Base-by-base conservation (phyloP, 2,329 filamentous ascomycete genomes). In the Pseudocercospora ulei region DNA sequence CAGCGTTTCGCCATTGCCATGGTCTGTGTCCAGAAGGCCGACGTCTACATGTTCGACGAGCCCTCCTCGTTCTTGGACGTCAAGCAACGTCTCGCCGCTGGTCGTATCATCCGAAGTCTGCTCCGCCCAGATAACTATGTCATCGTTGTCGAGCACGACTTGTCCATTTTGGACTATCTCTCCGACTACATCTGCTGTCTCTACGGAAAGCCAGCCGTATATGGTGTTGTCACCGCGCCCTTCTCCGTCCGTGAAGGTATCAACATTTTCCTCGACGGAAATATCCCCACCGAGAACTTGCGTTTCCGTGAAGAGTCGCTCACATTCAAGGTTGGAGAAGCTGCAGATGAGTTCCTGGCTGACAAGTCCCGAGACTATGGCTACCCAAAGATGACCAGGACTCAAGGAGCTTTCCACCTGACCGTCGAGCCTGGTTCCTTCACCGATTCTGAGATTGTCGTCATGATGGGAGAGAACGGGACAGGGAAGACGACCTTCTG, bases 381-480 rank as follows among this genome's bases (percentile, higher is more conserved):
- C 44, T 98, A 96, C 63, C 88, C 90, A 22, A 68, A 68, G 37
- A 94, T 98, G 86, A 73, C 84, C 63, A 96, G 96, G 75, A 90
- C 82, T 0, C 72, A 96, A 23, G 90, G 87, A 44, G 75, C 73
- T 62, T 98, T 98, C 74, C 76, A 82, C 56, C 76, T 98, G 35
- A 73, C 66, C 41, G 78, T 98, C 50, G 82, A 96, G 30, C 41
- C 74, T 14, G 90, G 92, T 53, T 72, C 80, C 45, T 98, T 98
- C 62, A 96, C 90, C 12, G 88, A 98, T 63, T 98, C 90, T 0
- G 90, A 98, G 62, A 98, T 98, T 54, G 77, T 98, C 41, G 90
- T 98, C 65, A 93, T 98, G 85, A 96, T 98, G 90, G 90, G 90
- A 53, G 88, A 96, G 70, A 98, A 98, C 67, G 90, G 90, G 67